phyloP scores from a whole-genome alignment of 148 eudicot species.

The Amaranthus palmeri region DNA sequence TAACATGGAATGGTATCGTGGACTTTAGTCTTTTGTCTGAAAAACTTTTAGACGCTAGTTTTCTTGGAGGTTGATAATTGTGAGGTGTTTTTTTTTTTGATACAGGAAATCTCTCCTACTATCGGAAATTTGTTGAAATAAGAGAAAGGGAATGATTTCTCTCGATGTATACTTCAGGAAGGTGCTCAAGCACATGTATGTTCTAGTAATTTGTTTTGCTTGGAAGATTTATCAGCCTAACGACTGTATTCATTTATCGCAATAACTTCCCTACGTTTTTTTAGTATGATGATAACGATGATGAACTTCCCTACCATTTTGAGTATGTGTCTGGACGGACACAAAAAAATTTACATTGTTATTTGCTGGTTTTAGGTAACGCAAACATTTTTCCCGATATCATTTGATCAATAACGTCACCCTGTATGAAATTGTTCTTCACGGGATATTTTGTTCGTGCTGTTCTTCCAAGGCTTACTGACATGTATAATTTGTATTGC shows the following conservation, averaged over 20 bases:
- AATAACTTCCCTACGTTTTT: slow-evolving; percentile 10
- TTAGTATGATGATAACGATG: too few species aligned
- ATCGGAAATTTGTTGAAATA: slow-evolving; percentile 9
- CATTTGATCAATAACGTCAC: background rate
- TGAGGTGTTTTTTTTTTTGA: background rate
- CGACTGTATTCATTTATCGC: slow-evolving; percentile 17
- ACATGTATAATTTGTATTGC: background rate
- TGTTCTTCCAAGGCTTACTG: background rate
- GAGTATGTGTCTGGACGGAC: slow-evolving; percentile 24
- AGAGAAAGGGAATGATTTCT: slow-evolving; percentile 16
- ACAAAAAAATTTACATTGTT: slow-evolving; percentile 1
- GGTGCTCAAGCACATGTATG: slow-evolving; percentile 6
- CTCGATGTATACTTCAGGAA: slow-evolving; percentile 14
- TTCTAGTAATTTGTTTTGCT: too few species aligned
- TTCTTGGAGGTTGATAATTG: background rate
- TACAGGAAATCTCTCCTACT: slow-evolving; percentile 17
- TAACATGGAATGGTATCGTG: too few species aligned
- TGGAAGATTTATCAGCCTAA: slow-evolving; percentile 7
- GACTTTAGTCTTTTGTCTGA: too few species aligned
- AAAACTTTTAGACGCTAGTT: background rate
- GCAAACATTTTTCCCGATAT: background rate
- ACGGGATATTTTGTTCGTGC: background rate
- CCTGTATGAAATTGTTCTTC: background rate
- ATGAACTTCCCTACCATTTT: too few species aligned
- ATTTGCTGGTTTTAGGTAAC: background rate